Evolutionary conservation across 139 green algal species (phyloP), one percentile per base, ranked within the genome.

Genomic region (Coelastrella sp.): DNA sequence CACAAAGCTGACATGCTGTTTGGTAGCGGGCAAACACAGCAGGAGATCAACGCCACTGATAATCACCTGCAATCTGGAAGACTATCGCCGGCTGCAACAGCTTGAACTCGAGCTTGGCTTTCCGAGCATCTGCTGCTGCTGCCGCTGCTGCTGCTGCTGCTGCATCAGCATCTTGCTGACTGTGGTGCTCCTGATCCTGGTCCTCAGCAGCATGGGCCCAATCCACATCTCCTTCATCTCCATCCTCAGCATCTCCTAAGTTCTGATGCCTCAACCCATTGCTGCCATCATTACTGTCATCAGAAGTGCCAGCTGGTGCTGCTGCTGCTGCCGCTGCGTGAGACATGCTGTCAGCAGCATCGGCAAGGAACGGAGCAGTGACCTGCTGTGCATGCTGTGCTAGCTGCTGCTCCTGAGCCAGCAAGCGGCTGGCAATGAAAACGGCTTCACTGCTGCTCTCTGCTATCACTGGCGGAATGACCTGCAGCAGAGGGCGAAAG

Each of bases 401-500:
- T 4, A 85, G 87, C 15, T 75, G 59, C 59, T 65, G 12, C 0
- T 89, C 85, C 60, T 89, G 85, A 35, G 68, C 85, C 22, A 84
- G 73, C 4, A 83, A 22, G 6, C 72, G 57, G 58, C 19, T 89
- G 85, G 85, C 73, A 19, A 89, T 89, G 72, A 89, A 89, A 10
- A 84, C 12, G 7, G 63, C 87, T 9, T 90, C 87, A 57, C 76
- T 85, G 76, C 24, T 89, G 72, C 63, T 87, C 63, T 87, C 82
- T 8, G 27, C 63, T 15, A 87, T 20, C 4, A 87, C 8, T 0
- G 19, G 82, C 4, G 82, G 81, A 19, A 24, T n/a, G n/a, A 19
- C 14, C 81, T 87, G 81, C 81, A 76, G 70, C 70, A 76, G 35
- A 49, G 35, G 35, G 6, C 35, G 3, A 49, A 1, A 49, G 35